These are phyloP conservation scores for Sphaerulina musiva DNA, from an alignment of 2,329 filamentous ascomycete genomes.

Conservation along the genomic window DNA sequence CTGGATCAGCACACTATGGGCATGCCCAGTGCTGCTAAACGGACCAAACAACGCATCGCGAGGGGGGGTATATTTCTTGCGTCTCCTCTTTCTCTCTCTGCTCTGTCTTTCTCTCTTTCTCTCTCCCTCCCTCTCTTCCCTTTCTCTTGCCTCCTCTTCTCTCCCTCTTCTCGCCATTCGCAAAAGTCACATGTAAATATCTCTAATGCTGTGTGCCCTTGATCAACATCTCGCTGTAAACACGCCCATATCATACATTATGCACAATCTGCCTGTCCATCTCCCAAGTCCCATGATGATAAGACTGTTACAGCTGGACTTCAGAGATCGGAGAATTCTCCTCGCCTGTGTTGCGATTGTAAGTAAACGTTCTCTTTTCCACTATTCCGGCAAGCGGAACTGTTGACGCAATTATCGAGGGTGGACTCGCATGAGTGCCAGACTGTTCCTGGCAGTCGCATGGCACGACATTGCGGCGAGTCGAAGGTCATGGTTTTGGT, in stretches of 20 bases:
- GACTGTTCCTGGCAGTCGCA: slow-evolving; percentile 3
- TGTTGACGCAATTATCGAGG: slow-evolving; percentile 3
- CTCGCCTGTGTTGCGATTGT: slow-evolving; percentile 17
- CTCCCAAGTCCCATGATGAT: not conserved
- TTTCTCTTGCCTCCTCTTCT: no score
- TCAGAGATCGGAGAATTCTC: slow-evolving; percentile 17
- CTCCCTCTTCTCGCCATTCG: no score
- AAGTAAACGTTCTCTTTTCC: slow-evolving; percentile 9
- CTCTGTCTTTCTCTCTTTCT: no score
- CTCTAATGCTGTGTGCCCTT: not conserved
- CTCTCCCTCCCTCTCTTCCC: no score
- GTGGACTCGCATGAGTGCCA: slow-evolving; percentile 10
- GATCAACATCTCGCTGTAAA: not conserved
- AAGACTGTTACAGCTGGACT: not conserved
- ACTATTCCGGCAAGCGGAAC: not conserved
- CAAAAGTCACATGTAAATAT: no score
- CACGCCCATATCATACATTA: not conserved
- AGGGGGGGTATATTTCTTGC: no score
- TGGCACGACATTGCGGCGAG: not conserved
- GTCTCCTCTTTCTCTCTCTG: no score
- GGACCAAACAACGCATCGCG: no score
- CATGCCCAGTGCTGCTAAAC: no score
- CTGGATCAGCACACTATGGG: no score
- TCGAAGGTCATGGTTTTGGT: not conserved
- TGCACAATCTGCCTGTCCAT: not conserved